A percentile compares a stretch with the other conserved stretches of the same genome.
These are phyloP conservation scores for Zygotorulaspora chibaensis DNA, from an alignment of 805 yeast genomes.

Conservation along the genomic window DNA sequence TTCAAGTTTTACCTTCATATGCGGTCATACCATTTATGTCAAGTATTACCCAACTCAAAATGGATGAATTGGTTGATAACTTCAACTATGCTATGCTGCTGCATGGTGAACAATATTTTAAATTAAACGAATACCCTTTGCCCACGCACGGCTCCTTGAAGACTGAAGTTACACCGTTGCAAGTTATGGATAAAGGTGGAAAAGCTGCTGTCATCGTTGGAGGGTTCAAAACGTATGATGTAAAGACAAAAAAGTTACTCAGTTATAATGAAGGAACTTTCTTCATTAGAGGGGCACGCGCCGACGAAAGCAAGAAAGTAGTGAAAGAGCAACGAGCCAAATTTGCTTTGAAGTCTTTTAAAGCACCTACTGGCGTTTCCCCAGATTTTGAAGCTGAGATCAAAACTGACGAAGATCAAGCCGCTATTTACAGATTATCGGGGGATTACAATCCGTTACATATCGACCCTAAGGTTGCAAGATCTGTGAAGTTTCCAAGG, in stretches of 20 bases:
- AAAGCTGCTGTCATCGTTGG: conserved; percentile 74
- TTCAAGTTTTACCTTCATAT: conserved; percentile 83
- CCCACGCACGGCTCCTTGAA: conserved; percentile 64
- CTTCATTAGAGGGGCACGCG: conserved; percentile 69
- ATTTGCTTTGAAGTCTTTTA: conserved; percentile 61
- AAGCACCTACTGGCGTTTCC: conserved; percentile 49
- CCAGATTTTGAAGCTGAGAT: conserved; percentile 66
- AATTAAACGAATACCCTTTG: conserved; percentile 68
- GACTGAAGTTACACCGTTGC: conserved; percentile 64
- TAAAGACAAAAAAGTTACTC: conserved; percentile 59
- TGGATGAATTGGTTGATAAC: conserved; percentile 61
- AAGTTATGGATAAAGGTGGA: conserved; percentile 76
- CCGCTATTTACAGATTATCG: conserved; percentile 83
- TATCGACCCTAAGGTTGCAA: conserved; percentile 87
- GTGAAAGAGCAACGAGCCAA: conserved; percentile 45
- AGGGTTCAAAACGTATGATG: conserved; percentile 67
- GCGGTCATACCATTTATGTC: conserved; percentile 86
- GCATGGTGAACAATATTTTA: conserved; percentile 94
- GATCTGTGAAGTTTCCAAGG: conserved; percentile 73
- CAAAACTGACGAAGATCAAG: conserved; percentile 65
- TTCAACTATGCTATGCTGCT: conserved; percentile 85
- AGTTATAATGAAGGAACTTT: conserved; percentile 81
- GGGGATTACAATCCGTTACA: conserved; percentile 96
- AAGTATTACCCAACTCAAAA: conserved; percentile 52
- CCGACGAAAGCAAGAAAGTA: conserved; percentile 49